A percentile compares a stretch with the other conserved stretches of the same genome.
Conservation (phyloP, 1,284 basidiomycete genomes). For the Cystobasidium pallidum region DNA sequence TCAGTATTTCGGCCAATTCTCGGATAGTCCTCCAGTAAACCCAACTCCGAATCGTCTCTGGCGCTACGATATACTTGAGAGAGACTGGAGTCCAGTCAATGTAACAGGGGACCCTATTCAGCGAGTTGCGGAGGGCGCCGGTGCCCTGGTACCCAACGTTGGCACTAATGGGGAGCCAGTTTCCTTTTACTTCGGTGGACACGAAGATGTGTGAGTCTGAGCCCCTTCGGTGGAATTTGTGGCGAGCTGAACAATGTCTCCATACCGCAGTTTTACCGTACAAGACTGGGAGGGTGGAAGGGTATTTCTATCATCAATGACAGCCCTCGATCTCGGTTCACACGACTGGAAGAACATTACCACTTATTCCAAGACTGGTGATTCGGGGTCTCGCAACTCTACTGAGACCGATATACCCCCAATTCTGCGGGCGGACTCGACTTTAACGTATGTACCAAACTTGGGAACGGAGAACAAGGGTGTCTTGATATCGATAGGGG, state of each 20-base stretch:
- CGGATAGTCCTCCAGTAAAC: slow-evolving; percentile 48
- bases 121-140: slow-evolving; percentile 49
- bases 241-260: slow-evolving; percentile 32
- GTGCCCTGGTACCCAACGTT: slow-evolving; percentile 44
- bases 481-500: slow-evolving; percentile 52
- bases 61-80: slow-evolving; percentile 46
- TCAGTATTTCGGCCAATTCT: slow-evolving; percentile 50
- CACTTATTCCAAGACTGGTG: slow-evolving; percentile 11
- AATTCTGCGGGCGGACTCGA: slow-evolving; percentile 51
- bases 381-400: slow-evolving; percentile 45
- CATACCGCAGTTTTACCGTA: slow-evolving; percentile 48
- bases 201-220: slow-evolving; percentile 23
- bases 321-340: slow-evolving; percentile 46
- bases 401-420: slow-evolving; percentile 43
- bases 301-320: slow-evolving; percentile 49
- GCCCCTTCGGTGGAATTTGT: neutral
- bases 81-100: slow-evolving; percentile 45
- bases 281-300: slow-evolving; percentile 49
- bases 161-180: slow-evolving; percentile 45
- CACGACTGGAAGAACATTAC: slow-evolving; percentile 44
- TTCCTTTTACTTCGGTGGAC: slow-evolving; percentile 35
- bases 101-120: slow-evolving; percentile 46
- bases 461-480: slow-evolving; percentile 49
- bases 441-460: slow-evolving; percentile 48
- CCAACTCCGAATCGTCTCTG: slow-evolving; percentile 47